Percentiles rank a stretch among this genome's conserved stretches.
These are phyloP conservation scores for Citeromyces hawaiiensis DNA, from an alignment of 1,139 yeast genomes.

Conservation along the genomic window DNA sequence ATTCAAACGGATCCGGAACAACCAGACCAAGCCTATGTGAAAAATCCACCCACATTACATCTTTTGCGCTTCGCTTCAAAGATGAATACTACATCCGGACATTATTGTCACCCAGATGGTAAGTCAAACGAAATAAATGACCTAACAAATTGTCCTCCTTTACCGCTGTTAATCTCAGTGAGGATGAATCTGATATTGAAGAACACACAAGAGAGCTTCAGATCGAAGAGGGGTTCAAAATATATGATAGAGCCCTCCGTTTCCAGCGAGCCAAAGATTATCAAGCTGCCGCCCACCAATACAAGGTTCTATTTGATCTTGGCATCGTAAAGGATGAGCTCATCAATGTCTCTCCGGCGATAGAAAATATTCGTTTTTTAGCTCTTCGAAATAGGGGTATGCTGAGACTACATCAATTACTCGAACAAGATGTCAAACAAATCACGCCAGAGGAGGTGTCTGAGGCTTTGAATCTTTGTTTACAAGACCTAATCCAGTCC, in stretches of 20 bases:
- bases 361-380: constrained; percentile 61
- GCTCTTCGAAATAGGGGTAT: constrained; percentile 76
- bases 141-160: constrained; percentile 41
- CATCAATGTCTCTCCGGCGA: constrained; percentile 47
- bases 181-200: constrained; percentile 67
- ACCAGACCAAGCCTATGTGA: too few relatives aligned
- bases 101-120: neutral
- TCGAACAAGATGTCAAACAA: constrained; percentile 7
- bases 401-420: constrained; percentile 41
- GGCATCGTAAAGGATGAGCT: constrained; percentile 48
- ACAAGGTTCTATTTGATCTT: constrained; percentile 50
- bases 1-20: too few relatives aligned
- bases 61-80: too few relatives aligned
- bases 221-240: constrained; percentile 75
- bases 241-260: constrained; percentile 58
- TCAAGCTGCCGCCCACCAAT: constrained; percentile 36
- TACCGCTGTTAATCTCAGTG: constrained; percentile 65
- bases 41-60: too few relatives aligned
- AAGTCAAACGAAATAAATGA: neutral
- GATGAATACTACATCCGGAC: too few relatives aligned
- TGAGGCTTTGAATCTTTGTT: constrained; percentile 16
- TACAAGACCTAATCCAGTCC: constrained; percentile 44
- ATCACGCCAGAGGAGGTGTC: constrained; percentile 8
- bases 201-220: constrained; percentile 84
- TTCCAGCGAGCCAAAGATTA: constrained; percentile 39